Base-by-base conservation (phyloP, 2,329 filamentous ascomycete genomes). In the Aspergillus nomiae region DNA sequence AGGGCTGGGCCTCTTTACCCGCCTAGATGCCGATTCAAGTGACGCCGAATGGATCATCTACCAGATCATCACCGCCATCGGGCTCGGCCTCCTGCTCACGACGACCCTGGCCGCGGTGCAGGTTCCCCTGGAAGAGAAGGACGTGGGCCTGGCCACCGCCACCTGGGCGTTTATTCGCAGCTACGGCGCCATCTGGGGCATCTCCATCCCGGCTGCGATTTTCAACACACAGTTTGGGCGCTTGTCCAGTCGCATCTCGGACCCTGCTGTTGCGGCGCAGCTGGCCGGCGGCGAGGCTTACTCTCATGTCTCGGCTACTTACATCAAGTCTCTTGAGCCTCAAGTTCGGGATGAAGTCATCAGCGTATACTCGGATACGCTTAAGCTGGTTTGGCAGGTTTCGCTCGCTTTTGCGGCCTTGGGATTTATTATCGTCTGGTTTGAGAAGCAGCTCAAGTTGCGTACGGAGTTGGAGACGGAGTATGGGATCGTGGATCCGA, bases 181-280 rank as follows among this genome's bases (percentile, higher is more conserved):
- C 24, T 74, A 77, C 48, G 76, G 76, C 5, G 63, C 53, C 26
- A 65, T 75, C 11, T 77, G 75, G 73, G 76, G 74, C 3, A 66
- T 73, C 1, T 66, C 71, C 1, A 69, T 76, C 24, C 70, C 74
- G 1, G 53, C 65, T 1, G 70, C 74, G 14, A 66, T 78, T 9
- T 79, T 78, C 64, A 77, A 76, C 56, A 62, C 60, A 14, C 65
- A 60, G 7, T 56, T 74, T 8, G 59, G 72, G 14, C 19, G 57
- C 1, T 63, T 74, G 8, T 32, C 67, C 1, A 28, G 50, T 19
- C 56, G 56, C 1, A 60, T 73, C n/a, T 51, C 55, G 10, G 66
- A 72, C 41, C 26, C 61, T 0, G 8, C 53, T 3, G 7, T 71
- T 10, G 56, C 62, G 0, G 48, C 11, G 3, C 36, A 51, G 24